phyloP scores from a whole-genome alignment of 176 grass and related monocot species.

The Pontederia paniculata region DNA sequence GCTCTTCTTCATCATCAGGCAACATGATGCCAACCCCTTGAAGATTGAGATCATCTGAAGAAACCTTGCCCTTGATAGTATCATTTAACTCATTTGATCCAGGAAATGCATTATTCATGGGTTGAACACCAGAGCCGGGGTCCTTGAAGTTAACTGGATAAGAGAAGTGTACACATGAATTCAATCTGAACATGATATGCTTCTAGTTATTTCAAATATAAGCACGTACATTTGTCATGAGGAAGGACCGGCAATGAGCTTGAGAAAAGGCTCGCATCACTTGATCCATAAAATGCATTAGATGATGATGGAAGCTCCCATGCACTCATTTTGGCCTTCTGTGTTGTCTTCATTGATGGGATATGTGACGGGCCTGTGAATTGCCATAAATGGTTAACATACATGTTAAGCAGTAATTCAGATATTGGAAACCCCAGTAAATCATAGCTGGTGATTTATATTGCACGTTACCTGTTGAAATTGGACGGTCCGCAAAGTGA shows the following conservation, averaged over 20 bases:
- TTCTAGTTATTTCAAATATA: not conserved
- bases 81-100: slow-evolving; percentile 2
- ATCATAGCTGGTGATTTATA: no score
- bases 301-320: slow-evolving; percentile 23
- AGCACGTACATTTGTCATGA: slow-evolving; percentile 20
- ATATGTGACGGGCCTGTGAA: slow-evolving; percentile 21
- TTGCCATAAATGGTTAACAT: not conserved
- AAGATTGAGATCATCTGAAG: slow-evolving; percentile 28
- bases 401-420: no score
- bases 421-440: no score
- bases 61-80: not conserved
- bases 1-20: slow-evolving; percentile 45
- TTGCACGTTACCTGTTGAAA: no score
- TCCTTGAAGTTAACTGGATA: slow-evolving; percentile 12
- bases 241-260: slow-evolving; percentile 29
- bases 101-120: slow-evolving; percentile 19
- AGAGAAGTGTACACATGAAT: not conserved
- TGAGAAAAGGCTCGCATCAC: slow-evolving; percentile 30
- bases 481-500: no score
- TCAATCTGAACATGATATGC: not conserved
- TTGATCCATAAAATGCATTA: slow-evolving; percentile 22
- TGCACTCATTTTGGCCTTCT: slow-evolving; percentile 13
- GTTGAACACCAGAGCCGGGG: slow-evolving; percentile 4
- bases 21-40: slow-evolving; percentile 26
- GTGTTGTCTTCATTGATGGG: slow-evolving; percentile 10